Conservation (phyloP, 495 filamentous ascomycete species). For the Penicillium fimorum region DNA sequence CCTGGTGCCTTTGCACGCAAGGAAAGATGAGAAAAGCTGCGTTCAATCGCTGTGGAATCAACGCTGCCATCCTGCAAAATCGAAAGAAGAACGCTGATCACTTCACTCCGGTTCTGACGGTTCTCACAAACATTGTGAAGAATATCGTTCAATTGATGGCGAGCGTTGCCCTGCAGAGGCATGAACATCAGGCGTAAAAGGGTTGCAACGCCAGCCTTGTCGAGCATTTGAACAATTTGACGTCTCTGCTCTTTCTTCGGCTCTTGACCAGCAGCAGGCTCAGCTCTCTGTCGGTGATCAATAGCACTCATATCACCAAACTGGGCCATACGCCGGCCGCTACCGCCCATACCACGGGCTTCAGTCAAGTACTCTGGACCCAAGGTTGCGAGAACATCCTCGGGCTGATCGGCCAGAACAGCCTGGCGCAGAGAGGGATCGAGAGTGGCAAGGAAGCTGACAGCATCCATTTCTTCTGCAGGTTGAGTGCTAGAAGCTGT, state of each 20-base stretch:
- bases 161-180: slow-evolving; percentile 78
- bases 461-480: slow-evolving; percentile 88
- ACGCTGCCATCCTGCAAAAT: slow-evolving; percentile 95
- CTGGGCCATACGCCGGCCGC: slow-evolving; percentile 57
- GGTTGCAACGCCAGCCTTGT: slow-evolving; percentile 92
- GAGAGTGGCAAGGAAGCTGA: slow-evolving; percentile 87
- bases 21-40: slow-evolving; percentile 90
- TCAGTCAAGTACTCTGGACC: slow-evolving; percentile 82
- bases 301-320: slow-evolving; percentile 54
- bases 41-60: slow-evolving; percentile 89
- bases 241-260: slow-evolving; percentile 70
- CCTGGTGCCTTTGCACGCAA: slow-evolving; percentile 81
- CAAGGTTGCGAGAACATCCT: slow-evolving; percentile 81
- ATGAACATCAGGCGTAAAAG: slow-evolving; percentile 96
- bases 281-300: slow-evolving; percentile 46
- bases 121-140: slow-evolving; percentile 90
- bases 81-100: slow-evolving; percentile 88
- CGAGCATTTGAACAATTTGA: slow-evolving; percentile 90
- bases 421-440: slow-evolving; percentile 81
- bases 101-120: slow-evolving; percentile 87
- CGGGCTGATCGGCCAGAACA: slow-evolving; percentile 86
- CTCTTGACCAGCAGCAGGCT: slow-evolving; percentile 42
- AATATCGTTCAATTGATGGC: slow-evolving; percentile 76
- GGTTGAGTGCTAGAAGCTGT: slow-evolving; percentile 37
- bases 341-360: slow-evolving; percentile 64